These are phyloP conservation scores for Ascochyta rabiei DNA, from an alignment of 2,329 filamentous ascomycete genomes.

Conservation along the genomic window DNA sequence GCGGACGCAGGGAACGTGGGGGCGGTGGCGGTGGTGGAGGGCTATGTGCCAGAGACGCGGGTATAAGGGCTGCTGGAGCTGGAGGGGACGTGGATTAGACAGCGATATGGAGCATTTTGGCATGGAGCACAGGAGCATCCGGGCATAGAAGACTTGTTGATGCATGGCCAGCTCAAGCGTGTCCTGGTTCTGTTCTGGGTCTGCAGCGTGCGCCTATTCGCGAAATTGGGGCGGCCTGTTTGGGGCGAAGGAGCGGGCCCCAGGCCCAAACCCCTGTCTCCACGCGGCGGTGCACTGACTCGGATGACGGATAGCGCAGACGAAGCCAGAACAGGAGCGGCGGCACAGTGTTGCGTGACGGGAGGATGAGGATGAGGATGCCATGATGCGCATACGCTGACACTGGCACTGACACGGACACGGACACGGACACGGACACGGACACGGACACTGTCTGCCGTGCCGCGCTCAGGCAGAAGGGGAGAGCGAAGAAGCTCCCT, in stretches of 20 bases:
- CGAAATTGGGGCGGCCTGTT: constrained; percentile 8
- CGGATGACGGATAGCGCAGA: constrained; percentile 3
- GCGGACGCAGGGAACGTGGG: constrained; percentile 50
- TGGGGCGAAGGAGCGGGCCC: not conserved
- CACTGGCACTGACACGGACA: too few species aligned
- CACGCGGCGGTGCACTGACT: constrained; percentile 15
- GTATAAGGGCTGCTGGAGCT: constrained; percentile 13
- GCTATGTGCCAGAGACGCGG: constrained; percentile 45
- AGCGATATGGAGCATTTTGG: constrained; percentile 23
- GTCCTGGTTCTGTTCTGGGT: constrained; percentile 8
- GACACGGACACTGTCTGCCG: too few species aligned
- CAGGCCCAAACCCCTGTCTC: constrained; percentile 6
- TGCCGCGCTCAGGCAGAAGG: too few species aligned
- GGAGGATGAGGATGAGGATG: not conserved
- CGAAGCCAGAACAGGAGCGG: not conserved
- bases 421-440: too few species aligned
- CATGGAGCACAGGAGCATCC: constrained; percentile 20
- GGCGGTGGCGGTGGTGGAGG: constrained; percentile 50
- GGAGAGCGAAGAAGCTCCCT: not conserved
- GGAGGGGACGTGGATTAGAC: constrained; percentile 5
- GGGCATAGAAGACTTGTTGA: too few species aligned
- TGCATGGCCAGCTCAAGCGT: too few species aligned
- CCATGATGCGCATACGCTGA: too few species aligned
- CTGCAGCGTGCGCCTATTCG: constrained; percentile 2
- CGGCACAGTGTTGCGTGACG: not conserved